Evolutionary conservation across 2,329 filamentous ascomycete species (phyloP).

Genomic region (Penicillium sp.): DNA sequence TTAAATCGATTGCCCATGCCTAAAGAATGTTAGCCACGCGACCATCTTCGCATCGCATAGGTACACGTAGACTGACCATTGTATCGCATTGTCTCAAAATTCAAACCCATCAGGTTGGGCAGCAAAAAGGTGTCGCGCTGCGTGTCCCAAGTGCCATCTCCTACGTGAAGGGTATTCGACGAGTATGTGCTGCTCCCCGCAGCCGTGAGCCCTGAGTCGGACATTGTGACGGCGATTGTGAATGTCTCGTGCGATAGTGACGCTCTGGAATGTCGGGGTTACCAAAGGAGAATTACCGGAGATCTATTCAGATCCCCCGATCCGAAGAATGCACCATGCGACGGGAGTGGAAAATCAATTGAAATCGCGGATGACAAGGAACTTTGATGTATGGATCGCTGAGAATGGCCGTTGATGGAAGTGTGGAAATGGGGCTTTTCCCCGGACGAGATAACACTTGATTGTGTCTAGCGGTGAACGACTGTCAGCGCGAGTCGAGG

Average conservation of each 20-base stretch:
- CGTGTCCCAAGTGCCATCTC: slow-evolving; percentile 71
- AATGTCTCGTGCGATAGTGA: slow-evolving; percentile 44
- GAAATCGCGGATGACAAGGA: slow-evolving; percentile 20
- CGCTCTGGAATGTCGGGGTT: slow-evolving; percentile 9
- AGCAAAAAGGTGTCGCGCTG: slow-evolving; percentile 67
- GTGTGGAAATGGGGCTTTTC: neutral
- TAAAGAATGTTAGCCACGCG: slow-evolving; percentile 40
- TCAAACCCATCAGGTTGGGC: slow-evolving; percentile 68
- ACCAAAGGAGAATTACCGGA: slow-evolving; percentile 37
- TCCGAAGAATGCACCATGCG: slow-evolving; percentile 53
- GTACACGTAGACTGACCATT: slow-evolving; percentile 59
- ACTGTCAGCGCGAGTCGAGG: neutral
- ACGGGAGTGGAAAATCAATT: slow-evolving; percentile 26
- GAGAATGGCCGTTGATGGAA: slow-evolving; percentile 6
- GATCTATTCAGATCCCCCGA: slow-evolving; percentile 53
- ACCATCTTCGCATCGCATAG: neutral
- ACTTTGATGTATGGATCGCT: slow-evolving; percentile 1
- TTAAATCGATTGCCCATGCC: slow-evolving; percentile 72
- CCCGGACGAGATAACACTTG: neutral
- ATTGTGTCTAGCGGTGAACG: slow-evolving; percentile 4
- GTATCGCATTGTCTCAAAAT: slow-evolving; percentile 71
- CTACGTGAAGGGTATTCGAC: slow-evolving; percentile 67
- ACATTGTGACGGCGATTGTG: slow-evolving; percentile 34
- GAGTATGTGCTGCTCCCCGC: slow-evolving; percentile 67
- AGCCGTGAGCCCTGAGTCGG: slow-evolving; percentile 55